Conservation (phyloP, 495 filamentous ascomycete genomes). For the Talaromyces liani region DNA sequence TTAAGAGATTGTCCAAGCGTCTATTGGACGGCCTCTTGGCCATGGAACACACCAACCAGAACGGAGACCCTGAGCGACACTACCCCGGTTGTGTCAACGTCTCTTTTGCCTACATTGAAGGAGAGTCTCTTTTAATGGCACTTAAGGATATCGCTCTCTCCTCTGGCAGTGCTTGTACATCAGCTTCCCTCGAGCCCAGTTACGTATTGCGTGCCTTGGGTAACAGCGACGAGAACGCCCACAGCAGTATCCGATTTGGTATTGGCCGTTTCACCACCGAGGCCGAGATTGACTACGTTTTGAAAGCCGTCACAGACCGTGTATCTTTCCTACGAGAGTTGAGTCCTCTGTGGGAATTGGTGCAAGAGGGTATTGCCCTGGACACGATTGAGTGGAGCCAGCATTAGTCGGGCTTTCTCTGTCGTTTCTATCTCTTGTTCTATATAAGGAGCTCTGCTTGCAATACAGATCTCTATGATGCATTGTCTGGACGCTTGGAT, state of each 20-base stretch:
- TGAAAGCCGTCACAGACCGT: conserved; percentile 85
- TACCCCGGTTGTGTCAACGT: conserved; percentile 98
- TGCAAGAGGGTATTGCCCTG: conserved; percentile 92
- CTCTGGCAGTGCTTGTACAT: conserved; percentile 94
- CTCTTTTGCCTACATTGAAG: conserved; percentile 96
- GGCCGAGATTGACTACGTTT: conserved; percentile 90
- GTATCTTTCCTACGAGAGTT: conserved; percentile 91
- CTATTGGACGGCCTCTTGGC: conserved; percentile 72
- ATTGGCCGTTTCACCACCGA: conserved; percentile 97
- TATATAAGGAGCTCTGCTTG: background rate
- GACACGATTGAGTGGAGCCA: conserved; percentile 98
- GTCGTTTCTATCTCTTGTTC: background rate
- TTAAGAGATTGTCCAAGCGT: conserved; percentile 74
- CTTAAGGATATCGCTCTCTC: conserved; percentile 96
- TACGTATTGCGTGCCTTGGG: conserved; percentile 92
- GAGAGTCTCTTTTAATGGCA: conserved; percentile 96
- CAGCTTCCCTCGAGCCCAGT: conserved; percentile 89
- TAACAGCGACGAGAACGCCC: conserved; percentile 92
- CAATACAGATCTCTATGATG: background rate
- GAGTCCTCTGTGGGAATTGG: conserved; percentile 94
- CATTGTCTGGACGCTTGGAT: background rate
- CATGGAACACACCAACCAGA: conserved; percentile 87
- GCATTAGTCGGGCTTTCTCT: conserved; percentile 44
- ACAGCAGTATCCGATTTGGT: conserved; percentile 95
- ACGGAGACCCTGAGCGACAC: conserved; percentile 73